Percentiles rank a stretch among this genome's conserved stretches.
Evolutionary conservation across 495 filamentous ascomycete species (phyloP).

Genomic region (Podospora comata): DNA sequence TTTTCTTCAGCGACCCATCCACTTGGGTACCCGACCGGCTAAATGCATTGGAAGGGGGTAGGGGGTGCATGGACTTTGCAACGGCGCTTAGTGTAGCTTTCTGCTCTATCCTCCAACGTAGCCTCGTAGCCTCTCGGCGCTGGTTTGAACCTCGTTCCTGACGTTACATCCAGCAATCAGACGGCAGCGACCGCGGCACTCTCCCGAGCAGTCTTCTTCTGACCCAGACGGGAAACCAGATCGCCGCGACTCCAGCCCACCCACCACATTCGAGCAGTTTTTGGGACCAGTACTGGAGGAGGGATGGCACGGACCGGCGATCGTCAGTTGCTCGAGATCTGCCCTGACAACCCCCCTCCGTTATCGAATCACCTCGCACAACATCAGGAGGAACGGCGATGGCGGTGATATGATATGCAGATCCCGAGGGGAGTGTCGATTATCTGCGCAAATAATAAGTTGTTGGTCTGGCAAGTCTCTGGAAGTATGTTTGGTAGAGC

Average conservation of each 20-base stretch:
- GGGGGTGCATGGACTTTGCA: slow-evolving; percentile 26
- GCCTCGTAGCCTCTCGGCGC: too few relatives aligned
- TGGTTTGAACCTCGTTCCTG: neutral
- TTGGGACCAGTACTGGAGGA: neutral
- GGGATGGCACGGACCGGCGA: slow-evolving; percentile 15
- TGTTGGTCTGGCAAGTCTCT: too few relatives aligned
- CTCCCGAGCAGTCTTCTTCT: slow-evolving; percentile 18
- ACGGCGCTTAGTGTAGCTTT: slow-evolving; percentile 25
- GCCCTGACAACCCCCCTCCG: neutral
- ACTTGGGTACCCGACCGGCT: slow-evolving; percentile 36
- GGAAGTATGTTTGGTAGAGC: too few relatives aligned
- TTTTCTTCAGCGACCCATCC: slow-evolving; percentile 32
- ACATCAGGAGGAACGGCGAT: neutral
- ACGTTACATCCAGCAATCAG: slow-evolving; percentile 22
- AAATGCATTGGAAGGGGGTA: slow-evolving; percentile 26
- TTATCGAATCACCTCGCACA: neutral
- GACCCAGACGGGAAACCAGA: slow-evolving; percentile 14
- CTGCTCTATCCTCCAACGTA: too few relatives aligned
- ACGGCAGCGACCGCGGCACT: slow-evolving; percentile 12
- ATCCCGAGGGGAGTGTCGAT: slow-evolving; percentile 1
- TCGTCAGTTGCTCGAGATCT: slow-evolving; percentile 9
- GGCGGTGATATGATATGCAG: slow-evolving; percentile 12
- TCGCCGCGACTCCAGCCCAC: neutral
- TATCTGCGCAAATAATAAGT: neutral
- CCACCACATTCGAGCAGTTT: slow-evolving; percentile 3